Evolutionary conservation across 768 basidiomycete species (phyloP).

Genomic region (Mycena filopes): DNA sequence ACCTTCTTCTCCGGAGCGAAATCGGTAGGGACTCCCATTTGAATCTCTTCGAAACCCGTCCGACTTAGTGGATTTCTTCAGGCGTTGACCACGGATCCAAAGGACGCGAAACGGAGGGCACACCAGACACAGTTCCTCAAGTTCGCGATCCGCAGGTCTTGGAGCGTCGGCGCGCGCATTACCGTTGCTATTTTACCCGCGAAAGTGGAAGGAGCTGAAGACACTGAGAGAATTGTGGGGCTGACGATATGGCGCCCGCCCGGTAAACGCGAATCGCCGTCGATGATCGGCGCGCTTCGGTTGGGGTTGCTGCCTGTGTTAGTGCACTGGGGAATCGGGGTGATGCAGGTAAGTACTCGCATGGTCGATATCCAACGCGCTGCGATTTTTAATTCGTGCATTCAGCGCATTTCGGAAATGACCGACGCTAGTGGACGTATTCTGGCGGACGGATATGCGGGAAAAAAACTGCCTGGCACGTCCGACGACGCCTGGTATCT

Average conservation of each 20-base stretch:
- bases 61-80: neutral
- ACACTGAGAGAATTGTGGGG: neutral
- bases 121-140: slow-evolving; percentile 3
- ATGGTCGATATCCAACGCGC: too few species aligned
- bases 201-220: neutral
- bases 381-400: too few species aligned
- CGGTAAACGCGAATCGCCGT: neutral
- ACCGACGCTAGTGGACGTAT: neutral
- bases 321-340: neutral
- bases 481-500: slow-evolving; percentile 25
- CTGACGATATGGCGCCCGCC: slow-evolving; percentile 13
- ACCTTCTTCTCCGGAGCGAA: slow-evolving; percentile 5
- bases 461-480: slow-evolving; percentile 11
- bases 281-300: slow-evolving; percentile 1
- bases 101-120: neutral
- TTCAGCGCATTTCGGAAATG: slow-evolving; percentile 11
- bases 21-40: neutral
- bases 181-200: neutral
- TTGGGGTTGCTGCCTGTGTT: slow-evolving; percentile 5
- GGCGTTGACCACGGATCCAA: slow-evolving; percentile 9
- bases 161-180: slow-evolving; percentile 7
- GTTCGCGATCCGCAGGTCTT: slow-evolving; percentile 8
- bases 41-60: neutral
- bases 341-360: slow-evolving; percentile 3
- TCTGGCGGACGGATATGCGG: neutral